phyloP scores from a whole-genome alignment of 2,329 filamentous ascomycete genomes.

The Emericellopsis cladophorae region DNA sequence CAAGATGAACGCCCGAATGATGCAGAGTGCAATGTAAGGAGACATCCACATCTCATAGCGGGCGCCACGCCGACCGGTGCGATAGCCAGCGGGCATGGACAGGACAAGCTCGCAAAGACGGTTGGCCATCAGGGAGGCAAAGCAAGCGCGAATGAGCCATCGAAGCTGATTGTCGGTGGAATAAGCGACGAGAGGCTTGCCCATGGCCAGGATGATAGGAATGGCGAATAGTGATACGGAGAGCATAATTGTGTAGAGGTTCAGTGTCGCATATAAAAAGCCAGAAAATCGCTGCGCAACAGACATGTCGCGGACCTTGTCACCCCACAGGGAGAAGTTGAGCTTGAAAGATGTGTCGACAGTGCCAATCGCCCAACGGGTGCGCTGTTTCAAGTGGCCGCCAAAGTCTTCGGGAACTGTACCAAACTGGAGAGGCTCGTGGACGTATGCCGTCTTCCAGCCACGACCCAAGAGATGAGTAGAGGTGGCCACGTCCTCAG shows the following conservation, averaged over 20 bases:
- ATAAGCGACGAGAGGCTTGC: constrained; percentile 44
- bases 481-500: constrained; percentile 48
- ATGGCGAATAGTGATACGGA: constrained; percentile 43
- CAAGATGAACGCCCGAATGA: constrained; percentile 44
- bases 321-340: constrained; percentile 45
- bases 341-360: constrained; percentile 48
- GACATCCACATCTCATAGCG: constrained; percentile 51
- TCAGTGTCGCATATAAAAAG: constrained; percentile 42
- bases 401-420: constrained; percentile 44
- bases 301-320: constrained; percentile 37
- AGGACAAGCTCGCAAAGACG: constrained; percentile 44
- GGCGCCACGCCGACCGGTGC: constrained; percentile 42
- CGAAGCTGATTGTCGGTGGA: constrained; percentile 37
- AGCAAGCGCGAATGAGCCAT: constrained; percentile 44
- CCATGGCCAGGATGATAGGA: constrained; percentile 43
- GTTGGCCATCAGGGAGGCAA: constrained; percentile 34
- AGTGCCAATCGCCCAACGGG: constrained; percentile 41
- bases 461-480: constrained; percentile 45
- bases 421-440: constrained; percentile 47
- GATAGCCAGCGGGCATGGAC: constrained; percentile 46
- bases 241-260: constrained; percentile 42
- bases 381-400: constrained; percentile 43
- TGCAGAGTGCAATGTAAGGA: constrained; percentile 44
- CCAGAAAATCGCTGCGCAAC: constrained; percentile 45
- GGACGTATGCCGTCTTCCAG: constrained; percentile 49